Evolutionary conservation across 2,329 filamentous ascomycete genomes (phyloP), one percentile per base, ranked within the genome.

Genomic region (Coniella lustricola): DNA sequence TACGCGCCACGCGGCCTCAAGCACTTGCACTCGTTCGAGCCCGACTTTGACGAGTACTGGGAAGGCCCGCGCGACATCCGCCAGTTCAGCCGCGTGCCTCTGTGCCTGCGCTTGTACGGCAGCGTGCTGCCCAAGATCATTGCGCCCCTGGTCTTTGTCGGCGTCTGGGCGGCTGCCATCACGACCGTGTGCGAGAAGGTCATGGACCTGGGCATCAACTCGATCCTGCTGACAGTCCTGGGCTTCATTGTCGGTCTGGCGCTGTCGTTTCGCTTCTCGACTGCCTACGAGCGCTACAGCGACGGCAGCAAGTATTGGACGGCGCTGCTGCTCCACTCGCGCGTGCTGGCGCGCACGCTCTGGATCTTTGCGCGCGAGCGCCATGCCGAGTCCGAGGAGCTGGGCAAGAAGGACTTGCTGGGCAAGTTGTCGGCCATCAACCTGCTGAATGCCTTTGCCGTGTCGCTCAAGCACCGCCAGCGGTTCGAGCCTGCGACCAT

Each of bases 191-290:
- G 68, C 12, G 57, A 70, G 48, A 67, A 67, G 42, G 66, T 75
- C 12, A 62, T 73, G 53, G 44, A 14, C 0, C 44, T 82, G 34
- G 71, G 70, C 41, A 74, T 85, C 55, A 72, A 74, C 59, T 77
- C 71, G 22, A 71, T 85, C 29, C 71, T 90, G 17, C 73, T 90
- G 46, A 90, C 85, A 1, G 81, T 90, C 45, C 77, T 85, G 38
- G 86, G 86, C 83, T 90, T 90, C 69, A 83, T 90, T 51, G 85
- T 90, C 63, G 82, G 82, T 77, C 68, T 90, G 51, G 77, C 82
- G n/a, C 74, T 90, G 31, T 88, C 84, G 1, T 89, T 90, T 68
- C 81, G 86, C 50, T 86, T 77, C 54, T 82, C 84, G 2, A 87
- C 85, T 7, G 86, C 86, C 9, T 90, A 90, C 57, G 86, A 90